Base-by-base conservation (phyloP, 1,284 basidiomycete species). In the Wallemia hederae region DNA sequence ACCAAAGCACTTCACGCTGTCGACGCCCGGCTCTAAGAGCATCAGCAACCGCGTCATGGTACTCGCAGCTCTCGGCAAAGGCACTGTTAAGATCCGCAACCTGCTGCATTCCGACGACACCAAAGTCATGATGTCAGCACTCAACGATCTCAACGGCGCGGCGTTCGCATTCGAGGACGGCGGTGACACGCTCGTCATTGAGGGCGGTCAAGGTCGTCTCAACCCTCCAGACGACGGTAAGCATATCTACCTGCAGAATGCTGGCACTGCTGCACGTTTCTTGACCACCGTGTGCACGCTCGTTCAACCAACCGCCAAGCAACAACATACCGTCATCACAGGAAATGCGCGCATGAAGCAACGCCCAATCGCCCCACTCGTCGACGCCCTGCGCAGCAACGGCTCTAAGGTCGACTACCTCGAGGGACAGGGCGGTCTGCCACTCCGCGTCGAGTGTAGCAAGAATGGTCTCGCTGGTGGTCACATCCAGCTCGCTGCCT, bases 331-430 rank as follows among this genome's bases (percentile, higher is more conserved):
- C 1, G 72, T 85, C 67, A 85, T 97, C 70, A 97, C 92, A 1
- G 94, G 94, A 59, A 99, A 99, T 68, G 87, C 89, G 0, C 81
- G 92, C 60, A 99, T 98, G 94, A 96, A 97, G 74, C 87, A 98
- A 71, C 83, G 94, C 27, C 78, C 77, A 9, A 92, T 96, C 64
- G 92, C 88, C 0, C 87, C 92, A 3, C 77, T 98, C n/a, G 92
- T 98, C 62, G 84, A 88, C 59, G 90, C 94, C 0, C 80, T 98
- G 17, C 74, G 77, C 55, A 77, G 78, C 22, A 97, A 96, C 67
- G 85, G 90, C 24, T 82, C 80, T 64, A 68, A 76, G 27, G 82
- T 98, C 69, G 73, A 78, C 34, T 98, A 85, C 69, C 72, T 83
- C 61, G 89, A 89, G 69, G 76, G 77, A 1, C 71, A 80, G 56